Evolutionary conservation across 176 grass and related monocot species (phyloP), one percentile per base, ranked within the genome.

Genomic region (Cenchrus americanus): DNA sequence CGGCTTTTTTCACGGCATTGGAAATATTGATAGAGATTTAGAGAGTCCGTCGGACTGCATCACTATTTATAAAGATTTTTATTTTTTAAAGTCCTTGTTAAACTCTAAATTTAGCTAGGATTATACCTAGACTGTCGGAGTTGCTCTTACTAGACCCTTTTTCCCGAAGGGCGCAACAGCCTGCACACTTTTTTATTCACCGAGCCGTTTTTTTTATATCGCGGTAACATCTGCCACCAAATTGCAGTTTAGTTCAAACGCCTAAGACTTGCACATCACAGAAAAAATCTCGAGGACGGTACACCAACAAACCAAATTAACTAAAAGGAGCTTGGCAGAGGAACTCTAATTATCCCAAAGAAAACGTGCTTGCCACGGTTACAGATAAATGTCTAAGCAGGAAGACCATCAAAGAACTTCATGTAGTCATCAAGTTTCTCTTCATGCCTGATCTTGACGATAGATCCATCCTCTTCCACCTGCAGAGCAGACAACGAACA

Each of bases 401-500:
- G 88, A 14, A 98, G 81, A 48, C 93, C 93, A 76, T 95, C 93
- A 43, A 98, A 98, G 74, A 94, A 95, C 93, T 85, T 95, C 73
- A 96, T 42, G 73, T 85, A 94, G 72, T 98, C 96, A 14, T 93
- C 91, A 73, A 98, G 76, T 59, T 89, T 92, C 83, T 98, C 96
- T 18, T 79, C 96, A 15, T 92, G 93, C 64, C 96, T 94, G 60
- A 95, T 98, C 80, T 95, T 98, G 59, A 87, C 54, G 0, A 98
- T 80, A 14, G 87, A 92, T 8, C 91, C 93, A 43, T 84, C 83
- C 24, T 87, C 83, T 49, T 93, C 91, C 18, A 94, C 90, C 93
- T 94, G 76, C 41, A 64, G 59, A 69, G 14, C 37, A 42, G 66
- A 52, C 9, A 71, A 70, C 14, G 60, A 3, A 50, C 14, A 17